phyloP scores from a whole-genome alignment of 164 flowering plant species.

The Umbellularia californica region DNA sequence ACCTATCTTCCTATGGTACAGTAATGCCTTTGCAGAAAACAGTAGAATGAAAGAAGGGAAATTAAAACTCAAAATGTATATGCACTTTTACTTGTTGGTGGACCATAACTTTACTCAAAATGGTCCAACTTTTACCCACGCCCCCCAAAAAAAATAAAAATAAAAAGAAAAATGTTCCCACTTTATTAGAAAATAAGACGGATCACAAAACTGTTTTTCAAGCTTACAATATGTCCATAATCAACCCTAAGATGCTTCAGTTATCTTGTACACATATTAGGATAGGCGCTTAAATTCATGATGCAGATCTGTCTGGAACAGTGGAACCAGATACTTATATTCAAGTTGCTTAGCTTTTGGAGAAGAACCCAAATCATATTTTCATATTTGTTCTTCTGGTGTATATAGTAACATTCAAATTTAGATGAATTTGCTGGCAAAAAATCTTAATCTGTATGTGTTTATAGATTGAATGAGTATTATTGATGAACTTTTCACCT shows the following conservation, averaged over 20 bases:
- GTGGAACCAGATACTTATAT: too few species aligned
- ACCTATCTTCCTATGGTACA: background rate
- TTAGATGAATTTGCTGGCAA: too few species aligned
- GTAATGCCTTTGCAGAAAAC: background rate
- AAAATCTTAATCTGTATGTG: too few species aligned
- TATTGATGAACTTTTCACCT: too few species aligned
- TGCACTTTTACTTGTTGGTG: background rate
- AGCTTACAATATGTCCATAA: background rate
- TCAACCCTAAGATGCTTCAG: background rate
- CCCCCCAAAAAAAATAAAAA: too few species aligned
- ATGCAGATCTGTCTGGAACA: background rate
- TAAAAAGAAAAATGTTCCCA: too few species aligned
- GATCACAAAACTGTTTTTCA: background rate
- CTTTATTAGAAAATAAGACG: background rate
- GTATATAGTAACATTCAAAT: too few species aligned
- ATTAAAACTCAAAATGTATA: background rate
- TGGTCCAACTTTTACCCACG: too few species aligned
- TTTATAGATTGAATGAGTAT: background rate
- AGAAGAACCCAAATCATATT: too few species aligned
- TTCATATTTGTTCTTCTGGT: too few species aligned
- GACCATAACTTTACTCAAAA: too few species aligned
- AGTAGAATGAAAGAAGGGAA: background rate
- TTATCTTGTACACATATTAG: background rate
- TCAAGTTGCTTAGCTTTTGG: background rate
- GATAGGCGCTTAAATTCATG: background rate